Conservation (phyloP, 2,329 filamentous ascomycete species). For the Elsinoe batatas region DNA sequence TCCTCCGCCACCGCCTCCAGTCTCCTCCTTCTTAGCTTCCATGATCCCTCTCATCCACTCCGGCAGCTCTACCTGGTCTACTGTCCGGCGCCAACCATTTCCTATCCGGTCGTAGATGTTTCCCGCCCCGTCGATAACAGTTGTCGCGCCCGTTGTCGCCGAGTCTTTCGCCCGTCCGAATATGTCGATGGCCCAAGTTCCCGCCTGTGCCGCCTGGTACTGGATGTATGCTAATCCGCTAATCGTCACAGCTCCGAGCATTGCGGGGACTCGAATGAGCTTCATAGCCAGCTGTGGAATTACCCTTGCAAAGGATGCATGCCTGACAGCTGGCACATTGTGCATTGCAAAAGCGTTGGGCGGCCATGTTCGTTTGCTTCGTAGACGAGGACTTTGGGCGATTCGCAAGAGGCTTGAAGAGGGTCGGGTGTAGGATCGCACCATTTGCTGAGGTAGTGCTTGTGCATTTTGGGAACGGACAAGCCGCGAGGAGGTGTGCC, state of each 20-base stretch:
- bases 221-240: conserved; percentile 86
- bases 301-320: conserved; percentile 54
- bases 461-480: neutral
- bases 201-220: conserved; percentile 81
- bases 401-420: conserved; percentile 15
- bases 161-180: conserved; percentile 63
- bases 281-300: conserved; percentile 87
- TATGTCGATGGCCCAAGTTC: conserved; percentile 66
- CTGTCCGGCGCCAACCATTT: conserved; percentile 74
- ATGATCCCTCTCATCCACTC: conserved; percentile 57
- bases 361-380: conserved; percentile 57
- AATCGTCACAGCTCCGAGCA: conserved; percentile 82
- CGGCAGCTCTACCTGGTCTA: conserved; percentile 59
- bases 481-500: conserved; percentile 1
- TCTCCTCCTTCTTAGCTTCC: conserved; percentile 21
- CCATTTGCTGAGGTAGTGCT: conserved; percentile 1
- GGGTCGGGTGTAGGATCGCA: neutral
- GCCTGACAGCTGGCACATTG: conserved; percentile 57
- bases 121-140: conserved; percentile 60
- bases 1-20: conserved; percentile 28
- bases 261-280: conserved; percentile 75
- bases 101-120: conserved; percentile 70
- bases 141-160: conserved; percentile 58
- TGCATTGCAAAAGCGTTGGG: conserved; percentile 69
- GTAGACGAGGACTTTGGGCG: conserved; percentile 21